Evolutionary conservation across 805 yeast genomes (phyloP), one percentile per base, ranked within the genome.

Genomic region (Pichia deserticola): DNA sequence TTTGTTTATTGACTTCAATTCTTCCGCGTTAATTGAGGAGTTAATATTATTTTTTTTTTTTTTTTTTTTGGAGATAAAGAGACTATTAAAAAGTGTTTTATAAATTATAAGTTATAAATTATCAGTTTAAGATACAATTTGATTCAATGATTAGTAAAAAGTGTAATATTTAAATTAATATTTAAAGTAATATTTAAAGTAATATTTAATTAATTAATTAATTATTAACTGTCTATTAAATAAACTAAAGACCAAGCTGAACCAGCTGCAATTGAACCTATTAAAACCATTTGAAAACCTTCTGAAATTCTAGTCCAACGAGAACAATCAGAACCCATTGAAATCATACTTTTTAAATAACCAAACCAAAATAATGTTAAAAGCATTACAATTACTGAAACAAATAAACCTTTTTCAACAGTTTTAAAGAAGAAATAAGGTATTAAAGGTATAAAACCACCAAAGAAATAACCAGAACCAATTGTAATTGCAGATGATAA

Each of bases 241-340:
- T 82, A 84, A 35, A 92, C 99, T 63, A 90, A 78, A 42, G 79
- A 80, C 96, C 96, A 92, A 10, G 99, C 99, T 28, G 95, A 86
- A 5, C 96, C 95, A 5, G 99, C 98, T 27, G 99, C 98, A 34
- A 86, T 71, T n/a, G 97, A 95, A 38, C 99, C 99, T 45, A 88
- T 90, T n/a, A 84, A 68, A 48, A 89, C 82, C 98, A 93, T 92
- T 69, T 89, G 95, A 20, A 84, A 50, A 41, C 97, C 98, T 66
- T 90, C 97, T 46, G 73, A 69, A 4, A 84, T 69, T 61, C 84
- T 84, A 55, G 78, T 79, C 54, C 63, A 59, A 2, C 64, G 60
- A n/a, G 87, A 76, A 58, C 86, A 79, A 53, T 82, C 89, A 28
- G 79, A 81, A 49, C 95, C 96, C 72, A 90, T 80, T 5, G 97